A percentile compares a stretch with the other conserved stretches of the same genome.
Conservation (phyloP, 2,329 filamentous ascomycete species). For the Apiospora sp. region DNA sequence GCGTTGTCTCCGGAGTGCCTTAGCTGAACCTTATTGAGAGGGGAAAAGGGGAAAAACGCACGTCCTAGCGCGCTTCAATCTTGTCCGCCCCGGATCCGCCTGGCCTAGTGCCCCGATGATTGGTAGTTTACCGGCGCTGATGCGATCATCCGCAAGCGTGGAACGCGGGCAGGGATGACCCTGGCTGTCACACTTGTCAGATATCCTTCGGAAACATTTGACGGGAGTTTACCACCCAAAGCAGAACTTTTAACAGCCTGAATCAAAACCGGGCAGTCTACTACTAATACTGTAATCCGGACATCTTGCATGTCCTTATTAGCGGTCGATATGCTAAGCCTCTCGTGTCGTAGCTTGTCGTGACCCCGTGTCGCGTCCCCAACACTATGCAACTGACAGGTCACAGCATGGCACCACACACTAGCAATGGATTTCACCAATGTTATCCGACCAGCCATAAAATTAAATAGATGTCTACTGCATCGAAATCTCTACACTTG, state of each 20-base stretch:
- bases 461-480: too few species aligned
- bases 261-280: background rate
- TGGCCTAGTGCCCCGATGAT: background rate
- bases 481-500: too few species aligned
- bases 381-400: too few species aligned
- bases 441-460: too few species aligned
- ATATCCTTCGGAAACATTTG: too few species aligned
- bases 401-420: too few species aligned
- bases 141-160: background rate
- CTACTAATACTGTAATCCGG: too few species aligned
- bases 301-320: too few species aligned
- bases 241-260: background rate
- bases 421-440: too few species aligned
- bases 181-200: background rate
- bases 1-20: background rate
- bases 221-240: background rate
- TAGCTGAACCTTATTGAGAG: conserved; percentile 2
- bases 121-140: background rate
- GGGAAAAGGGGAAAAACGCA: background rate
- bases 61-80: background rate
- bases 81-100: background rate
- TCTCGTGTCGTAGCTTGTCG: too few species aligned
- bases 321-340: too few species aligned
- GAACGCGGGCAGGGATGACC: background rate
- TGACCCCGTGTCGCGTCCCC: too few species aligned